These are phyloP conservation scores for Truncatella angustata DNA, from an alignment of 2,329 filamentous ascomycete species.

Conservation along the genomic window DNA sequence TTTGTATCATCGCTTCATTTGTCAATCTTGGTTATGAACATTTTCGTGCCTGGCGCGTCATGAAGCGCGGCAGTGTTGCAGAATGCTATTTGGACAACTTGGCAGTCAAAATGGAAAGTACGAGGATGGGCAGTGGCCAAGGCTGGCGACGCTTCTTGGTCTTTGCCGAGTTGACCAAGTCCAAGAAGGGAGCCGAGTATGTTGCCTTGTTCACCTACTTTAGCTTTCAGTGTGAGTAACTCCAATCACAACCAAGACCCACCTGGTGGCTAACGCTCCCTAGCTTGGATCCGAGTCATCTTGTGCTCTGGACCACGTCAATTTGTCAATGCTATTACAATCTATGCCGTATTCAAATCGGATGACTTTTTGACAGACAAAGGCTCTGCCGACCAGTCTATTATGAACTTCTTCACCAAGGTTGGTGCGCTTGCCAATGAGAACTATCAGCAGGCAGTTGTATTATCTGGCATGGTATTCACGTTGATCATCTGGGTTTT, in stretches of 20 bases:
- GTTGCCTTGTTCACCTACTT: conserved; percentile 91
- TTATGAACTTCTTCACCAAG: conserved; percentile 81
- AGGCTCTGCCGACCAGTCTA: conserved; percentile 55
- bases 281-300: conserved; percentile 84
- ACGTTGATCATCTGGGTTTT: conserved; percentile 88
- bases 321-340: conserved; percentile 83
- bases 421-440: conserved; percentile 69
- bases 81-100: conserved; percentile 89
- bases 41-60: conserved; percentile 75
- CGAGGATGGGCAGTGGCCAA: conserved; percentile 69
- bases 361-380: conserved; percentile 63
- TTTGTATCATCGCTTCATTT: conserved; percentile 89
- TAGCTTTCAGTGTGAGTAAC: conserved; percentile 58
- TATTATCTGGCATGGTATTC: conserved; percentile 89
- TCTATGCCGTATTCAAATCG: conserved; percentile 78
- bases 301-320: conserved; percentile 91
- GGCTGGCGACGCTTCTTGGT: conserved; percentile 92
- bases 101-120: conserved; percentile 80
- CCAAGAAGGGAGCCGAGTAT: conserved; percentile 87
- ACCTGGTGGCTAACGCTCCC: conserved; percentile 19
- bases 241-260: too few relatives aligned
- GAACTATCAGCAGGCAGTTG: conserved; percentile 75
- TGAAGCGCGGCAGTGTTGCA: conserved; percentile 80
- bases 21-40: conserved; percentile 79
- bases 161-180: conserved; percentile 86